A percentile compares a stretch with the other conserved stretches of the same genome.
phyloP scores from a whole-genome alignment of 2,329 filamentous ascomycete species.

The Colletotrichum spinosum region DNA sequence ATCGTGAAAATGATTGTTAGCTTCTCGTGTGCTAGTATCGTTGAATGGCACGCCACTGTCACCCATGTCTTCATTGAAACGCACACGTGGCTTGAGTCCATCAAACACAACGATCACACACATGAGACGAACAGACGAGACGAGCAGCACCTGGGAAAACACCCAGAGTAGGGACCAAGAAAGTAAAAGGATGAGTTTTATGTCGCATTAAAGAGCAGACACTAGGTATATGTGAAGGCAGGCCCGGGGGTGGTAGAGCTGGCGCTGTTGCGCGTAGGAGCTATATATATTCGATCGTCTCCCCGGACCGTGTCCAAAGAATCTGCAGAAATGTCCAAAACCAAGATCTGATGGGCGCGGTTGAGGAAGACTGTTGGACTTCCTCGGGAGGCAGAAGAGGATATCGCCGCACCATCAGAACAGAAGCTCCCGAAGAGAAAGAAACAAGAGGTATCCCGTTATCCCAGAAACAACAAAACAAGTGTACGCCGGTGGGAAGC shows the following conservation, averaged over 20 bases:
- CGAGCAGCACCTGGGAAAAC: constrained; percentile 3
- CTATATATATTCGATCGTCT: background rate
- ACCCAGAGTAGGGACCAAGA: background rate
- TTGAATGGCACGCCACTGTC: background rate
- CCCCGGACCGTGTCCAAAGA: constrained; percentile 1
- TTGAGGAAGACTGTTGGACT: background rate
- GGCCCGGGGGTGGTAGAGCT: constrained; percentile 5
- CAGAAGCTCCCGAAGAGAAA: constrained; percentile 18
- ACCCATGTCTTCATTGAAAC: constrained; percentile 19
- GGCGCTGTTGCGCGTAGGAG: no score
- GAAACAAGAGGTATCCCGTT: constrained; percentile 26
- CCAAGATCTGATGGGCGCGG: constrained; percentile 16
- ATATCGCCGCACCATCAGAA: constrained; percentile 18
- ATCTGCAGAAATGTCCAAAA: constrained; percentile 34
- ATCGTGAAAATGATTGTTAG: no score
- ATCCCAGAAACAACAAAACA: background rate
- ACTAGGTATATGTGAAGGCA: constrained; percentile 32
- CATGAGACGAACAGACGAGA: constrained; percentile 28
- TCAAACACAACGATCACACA: background rate
- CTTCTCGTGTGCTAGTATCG: no score
- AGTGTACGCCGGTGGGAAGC: constrained; percentile 34
- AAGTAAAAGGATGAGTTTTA: constrained; percentile 26
- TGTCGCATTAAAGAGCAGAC: constrained; percentile 36
- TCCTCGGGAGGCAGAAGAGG: background rate
- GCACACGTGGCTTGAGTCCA: constrained; percentile 19